Evolutionary conservation across 2,329 filamentous ascomycete genomes (phyloP).

Genomic region (Escovopsis weberi): DNA sequence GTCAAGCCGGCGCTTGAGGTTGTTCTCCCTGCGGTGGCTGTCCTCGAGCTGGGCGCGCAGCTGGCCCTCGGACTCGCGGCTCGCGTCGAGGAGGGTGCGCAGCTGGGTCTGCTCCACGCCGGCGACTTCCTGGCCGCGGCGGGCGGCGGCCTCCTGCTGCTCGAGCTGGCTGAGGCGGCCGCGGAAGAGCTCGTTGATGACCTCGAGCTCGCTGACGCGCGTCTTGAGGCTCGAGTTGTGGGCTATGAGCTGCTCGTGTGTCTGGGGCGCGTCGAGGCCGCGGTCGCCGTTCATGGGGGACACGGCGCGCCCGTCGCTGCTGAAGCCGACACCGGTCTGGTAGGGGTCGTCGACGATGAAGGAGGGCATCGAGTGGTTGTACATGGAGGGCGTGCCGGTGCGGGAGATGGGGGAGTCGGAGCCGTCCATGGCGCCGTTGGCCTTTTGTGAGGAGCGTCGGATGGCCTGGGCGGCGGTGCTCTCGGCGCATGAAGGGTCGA

Average conservation of each 20-base stretch:
- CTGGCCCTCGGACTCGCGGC: slow-evolving; percentile 25
- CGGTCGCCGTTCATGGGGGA: slow-evolving; percentile 44
- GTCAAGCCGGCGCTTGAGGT: slow-evolving; percentile 67
- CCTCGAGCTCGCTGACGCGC: slow-evolving; percentile 82
- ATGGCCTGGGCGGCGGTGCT: slow-evolving; percentile 37
- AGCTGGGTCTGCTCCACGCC: slow-evolving; percentile 41
- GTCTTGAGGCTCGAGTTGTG: slow-evolving; percentile 85
- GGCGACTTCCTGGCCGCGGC: slow-evolving; percentile 44
- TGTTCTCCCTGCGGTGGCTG: slow-evolving; percentile 63
- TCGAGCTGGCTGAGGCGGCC: slow-evolving; percentile 68
- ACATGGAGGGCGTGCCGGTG: slow-evolving; percentile 62
- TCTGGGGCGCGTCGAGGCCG: slow-evolving; percentile 55
- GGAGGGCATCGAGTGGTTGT: slow-evolving; percentile 59
- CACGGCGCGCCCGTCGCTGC: slow-evolving; percentile 35
- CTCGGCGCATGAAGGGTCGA: slow-evolving; percentile 46
- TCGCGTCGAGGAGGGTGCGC: slow-evolving; percentile 38
- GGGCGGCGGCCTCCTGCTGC: slow-evolving; percentile 54
- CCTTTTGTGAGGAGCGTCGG: slow-evolving; percentile 54
- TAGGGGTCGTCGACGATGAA: slow-evolving; percentile 67
- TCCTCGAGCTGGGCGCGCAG: slow-evolving; percentile 57
- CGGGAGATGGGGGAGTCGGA: slow-evolving; percentile 68
- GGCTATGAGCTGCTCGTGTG: slow-evolving; percentile 65
- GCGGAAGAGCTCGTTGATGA: slow-evolving; percentile 78
- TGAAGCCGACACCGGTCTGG: slow-evolving; percentile 32
- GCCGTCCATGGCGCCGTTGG: slow-evolving; percentile 58